Base-by-base conservation (phyloP, 2,329 filamentous ascomycete genomes). In the Talaromyces sp. region DNA sequence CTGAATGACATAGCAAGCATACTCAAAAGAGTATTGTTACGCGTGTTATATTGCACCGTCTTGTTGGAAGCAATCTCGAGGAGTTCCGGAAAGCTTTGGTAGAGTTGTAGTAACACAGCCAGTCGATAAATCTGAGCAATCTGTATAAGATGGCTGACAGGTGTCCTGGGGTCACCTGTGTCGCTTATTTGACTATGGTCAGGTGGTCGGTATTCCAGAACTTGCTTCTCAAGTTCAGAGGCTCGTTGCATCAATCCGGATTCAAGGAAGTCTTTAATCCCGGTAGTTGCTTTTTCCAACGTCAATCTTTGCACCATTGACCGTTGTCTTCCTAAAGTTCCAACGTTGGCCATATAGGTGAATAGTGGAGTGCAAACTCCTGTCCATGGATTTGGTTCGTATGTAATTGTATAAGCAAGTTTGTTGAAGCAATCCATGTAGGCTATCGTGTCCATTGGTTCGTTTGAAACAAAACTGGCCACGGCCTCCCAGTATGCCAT, bases 121-220 rank as follows among this genome's bases (percentile, higher is more conserved):
- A 52, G 49, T 52, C 49, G 49, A 33, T 52, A 52, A 11, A 52
- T 33, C 49, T 52, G 49, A 52, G 49, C 22, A 25, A 52, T 52
- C 4, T 31, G 27, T 52, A 31, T 27, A 15, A 52, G 49, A 52
- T 52, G 49, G 22, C 49, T 52, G n/a, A 31, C 22, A 11, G 49
- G 19, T n/a, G 49, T 52, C 27, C 49, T 31, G 41, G 41, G 9
- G 41, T 45, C n/a, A 4, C 17, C 41, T 45, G 41, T 45, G 41
- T 45, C n/a, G 41, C n/a, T 19, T 45, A 45, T 11, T 45, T 45
- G 41, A 19, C 41, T 19, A 17, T 45, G 9, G 8, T 19, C 41
- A n/a, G 41, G 41, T 45, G 41, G 41, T 19, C n/a, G 41, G 41
- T 45, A 45, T 45, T 45, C 41, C 2, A 19, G 41, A 45, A 45